A percentile compares a stretch with the other conserved stretches of the same genome.
phyloP scores from a whole-genome alignment of 169 alveolate genomes.

The Eimeria falciformis region DNA sequence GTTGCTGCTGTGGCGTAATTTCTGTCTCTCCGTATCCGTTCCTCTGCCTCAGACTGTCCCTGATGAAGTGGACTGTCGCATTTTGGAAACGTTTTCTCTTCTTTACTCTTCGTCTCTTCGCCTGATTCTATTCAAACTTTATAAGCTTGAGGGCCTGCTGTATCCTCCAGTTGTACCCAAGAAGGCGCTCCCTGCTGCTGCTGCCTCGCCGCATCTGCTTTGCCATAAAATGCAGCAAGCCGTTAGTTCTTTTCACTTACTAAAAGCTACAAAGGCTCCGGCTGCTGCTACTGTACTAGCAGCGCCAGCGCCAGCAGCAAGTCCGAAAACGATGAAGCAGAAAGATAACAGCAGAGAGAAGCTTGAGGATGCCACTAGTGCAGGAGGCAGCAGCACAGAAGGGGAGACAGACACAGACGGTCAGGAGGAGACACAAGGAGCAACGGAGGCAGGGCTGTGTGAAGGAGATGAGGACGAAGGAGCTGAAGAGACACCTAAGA shows the following conservation, averaged over 20 bases:
- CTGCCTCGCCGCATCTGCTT: background rate
- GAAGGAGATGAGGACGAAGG: constrained; percentile 9
- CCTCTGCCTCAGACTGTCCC: constrained; percentile 70
- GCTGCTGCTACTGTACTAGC: constrained; percentile 3
- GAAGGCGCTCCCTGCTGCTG: constrained; percentile 9
- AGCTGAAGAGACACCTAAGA: background rate
- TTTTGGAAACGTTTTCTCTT: constrained; percentile 95
- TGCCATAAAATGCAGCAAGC: background rate
- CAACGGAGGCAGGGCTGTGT: background rate
- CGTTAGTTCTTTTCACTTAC: background rate
- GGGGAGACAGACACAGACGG: background rate
- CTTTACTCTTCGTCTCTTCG: constrained; percentile 93
- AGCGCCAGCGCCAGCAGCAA: background rate
- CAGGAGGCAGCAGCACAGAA: background rate
- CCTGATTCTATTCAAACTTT: constrained; percentile 95
- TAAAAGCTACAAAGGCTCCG: background rate
- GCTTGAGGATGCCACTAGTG: background rate
- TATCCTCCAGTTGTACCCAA: constrained; percentile 73
- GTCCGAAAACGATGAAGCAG: too few species aligned
- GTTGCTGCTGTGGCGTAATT: background rate
- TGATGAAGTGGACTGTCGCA: constrained; percentile 96
- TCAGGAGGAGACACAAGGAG: background rate
- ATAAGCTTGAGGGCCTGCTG: constrained; percentile 69
- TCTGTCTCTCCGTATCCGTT: background rate
- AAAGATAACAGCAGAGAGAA: background rate